A percentile compares a stretch with the other conserved stretches of the same genome.
Conservation (phyloP, 495 filamentous ascomycete species). For the Pyrenopolyporus hunteri region DNA sequence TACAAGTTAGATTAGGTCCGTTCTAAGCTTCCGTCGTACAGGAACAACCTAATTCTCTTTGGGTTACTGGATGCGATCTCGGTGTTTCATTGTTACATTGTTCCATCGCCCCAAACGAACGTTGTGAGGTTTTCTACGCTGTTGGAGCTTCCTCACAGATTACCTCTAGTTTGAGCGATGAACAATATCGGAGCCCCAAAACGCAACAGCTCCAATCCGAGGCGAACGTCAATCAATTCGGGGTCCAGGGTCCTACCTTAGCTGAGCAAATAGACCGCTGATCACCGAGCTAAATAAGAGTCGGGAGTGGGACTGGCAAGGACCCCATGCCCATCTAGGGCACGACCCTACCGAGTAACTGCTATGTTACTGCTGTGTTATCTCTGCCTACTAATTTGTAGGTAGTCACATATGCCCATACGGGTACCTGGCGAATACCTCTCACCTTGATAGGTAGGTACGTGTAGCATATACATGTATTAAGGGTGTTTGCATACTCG, state of each 20-base stretch:
- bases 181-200: no score
- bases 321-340: not conserved
- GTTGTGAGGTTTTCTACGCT: no score
- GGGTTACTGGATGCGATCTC: conserved; percentile 11
- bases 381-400: no score
- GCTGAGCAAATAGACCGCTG: conserved; percentile 12
- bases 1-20: conserved; percentile 22
- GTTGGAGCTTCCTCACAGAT: no score
- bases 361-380: no score
- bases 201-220: conserved; percentile 12
- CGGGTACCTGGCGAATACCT: not conserved
- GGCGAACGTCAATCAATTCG: conserved; percentile 18
- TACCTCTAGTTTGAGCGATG: no score
- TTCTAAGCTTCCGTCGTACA: conserved; percentile 11
- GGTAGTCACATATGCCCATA: not conserved
- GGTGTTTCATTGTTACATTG: no score
- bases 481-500: not conserved
- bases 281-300: conserved; percentile 16
- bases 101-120: no score
- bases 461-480: not conserved
- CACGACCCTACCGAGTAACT: conserved; percentile 18
- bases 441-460: no score
- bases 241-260: conserved; percentile 11
- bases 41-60: not conserved
- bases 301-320: conserved; percentile 20